Percentiles rank a stretch among this genome's conserved stretches.
Conservation (phyloP, 441 rosid genomes). For the Pelargonium myrrhifolium region DNA sequence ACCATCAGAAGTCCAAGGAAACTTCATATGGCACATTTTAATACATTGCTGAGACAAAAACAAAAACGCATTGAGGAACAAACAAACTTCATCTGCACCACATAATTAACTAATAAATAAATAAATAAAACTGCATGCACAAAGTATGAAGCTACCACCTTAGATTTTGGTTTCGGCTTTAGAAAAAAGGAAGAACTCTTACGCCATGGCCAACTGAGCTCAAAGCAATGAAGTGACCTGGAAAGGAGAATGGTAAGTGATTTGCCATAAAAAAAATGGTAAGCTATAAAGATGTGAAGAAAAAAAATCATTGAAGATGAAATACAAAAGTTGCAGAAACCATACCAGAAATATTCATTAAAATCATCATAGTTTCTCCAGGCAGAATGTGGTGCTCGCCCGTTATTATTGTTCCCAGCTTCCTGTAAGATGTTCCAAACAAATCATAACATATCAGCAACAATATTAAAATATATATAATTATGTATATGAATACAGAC, state of each 20-base stretch:
- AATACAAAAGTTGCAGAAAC: constrained; percentile 2
- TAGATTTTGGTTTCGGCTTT: constrained; percentile 57
- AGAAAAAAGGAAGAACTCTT: constrained; percentile 55
- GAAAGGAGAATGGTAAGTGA: no score
- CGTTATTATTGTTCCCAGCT: constrained; percentile 83
- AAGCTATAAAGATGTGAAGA: constrained; percentile 19
- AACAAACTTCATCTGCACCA: constrained; percentile 2
- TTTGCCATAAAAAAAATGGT: no score
- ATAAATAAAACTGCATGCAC: constrained; percentile 16
- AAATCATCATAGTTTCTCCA: constrained; percentile 99
- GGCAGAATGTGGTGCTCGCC: constrained; percentile 88
- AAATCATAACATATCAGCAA: constrained; percentile 13
- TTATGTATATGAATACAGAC: neutral
- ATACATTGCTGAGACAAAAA: neutral
- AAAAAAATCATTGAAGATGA: neutral
- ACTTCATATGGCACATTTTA: neutral
- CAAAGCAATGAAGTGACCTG: constrained; percentile 93
- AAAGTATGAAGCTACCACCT: constrained; percentile 30
- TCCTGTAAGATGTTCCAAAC: constrained; percentile 44
- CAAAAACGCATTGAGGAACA: neutral
- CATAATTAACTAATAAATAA: constrained; percentile 9
- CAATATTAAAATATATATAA: neutral
- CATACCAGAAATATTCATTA: constrained; percentile 89
- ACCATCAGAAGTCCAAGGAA: neutral
- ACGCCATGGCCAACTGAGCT: constrained; percentile 97